phyloP scores from a whole-genome alignment of 352 stramenopile genomes.

The Stephanocyclus meneghinianus region DNA sequence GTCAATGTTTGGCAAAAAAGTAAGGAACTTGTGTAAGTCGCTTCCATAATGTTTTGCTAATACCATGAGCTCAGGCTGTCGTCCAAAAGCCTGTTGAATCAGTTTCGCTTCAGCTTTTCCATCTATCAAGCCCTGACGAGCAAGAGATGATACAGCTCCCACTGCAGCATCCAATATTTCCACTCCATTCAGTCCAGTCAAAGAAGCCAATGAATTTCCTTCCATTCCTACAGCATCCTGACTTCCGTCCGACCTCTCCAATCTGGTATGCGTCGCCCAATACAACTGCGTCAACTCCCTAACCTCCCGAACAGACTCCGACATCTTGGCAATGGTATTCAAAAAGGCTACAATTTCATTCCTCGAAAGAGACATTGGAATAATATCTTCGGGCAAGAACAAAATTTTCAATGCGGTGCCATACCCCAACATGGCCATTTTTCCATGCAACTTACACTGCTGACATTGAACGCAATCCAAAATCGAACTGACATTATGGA shows the following conservation, averaged over 20 bases:
- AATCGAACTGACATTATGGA: conserved; percentile 97
- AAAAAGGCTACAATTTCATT: conserved; percentile 98
- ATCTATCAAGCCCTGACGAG: conserved; percentile 60
- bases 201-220: background rate
- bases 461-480: conserved; percentile 99
- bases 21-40: conserved; percentile 64
- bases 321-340: conserved; percentile 87
- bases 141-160: conserved; percentile 61
- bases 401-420: conserved; percentile 97
- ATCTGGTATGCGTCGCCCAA: conserved; percentile 54
- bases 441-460: conserved; percentile 97
- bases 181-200: conserved; percentile 26
- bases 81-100: conserved; percentile 63
- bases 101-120: conserved; percentile 64
- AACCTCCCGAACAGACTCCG: conserved; percentile 69
- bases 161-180: conserved; percentile 68
- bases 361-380: conserved; percentile 85
- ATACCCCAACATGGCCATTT: conserved; percentile 95
- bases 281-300: conserved; percentile 76
- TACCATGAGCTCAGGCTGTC: conserved; percentile 69
- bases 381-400: conserved; percentile 86
- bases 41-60: conserved; percentile 75
- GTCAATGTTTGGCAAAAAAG: conserved; percentile 57
- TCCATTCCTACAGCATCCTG: background rate
- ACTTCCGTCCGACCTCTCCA: conserved; percentile 21